These are phyloP conservation scores for Lepidium campestre DNA, from an alignment of 441 rosid species.

Conservation along the genomic window DNA sequence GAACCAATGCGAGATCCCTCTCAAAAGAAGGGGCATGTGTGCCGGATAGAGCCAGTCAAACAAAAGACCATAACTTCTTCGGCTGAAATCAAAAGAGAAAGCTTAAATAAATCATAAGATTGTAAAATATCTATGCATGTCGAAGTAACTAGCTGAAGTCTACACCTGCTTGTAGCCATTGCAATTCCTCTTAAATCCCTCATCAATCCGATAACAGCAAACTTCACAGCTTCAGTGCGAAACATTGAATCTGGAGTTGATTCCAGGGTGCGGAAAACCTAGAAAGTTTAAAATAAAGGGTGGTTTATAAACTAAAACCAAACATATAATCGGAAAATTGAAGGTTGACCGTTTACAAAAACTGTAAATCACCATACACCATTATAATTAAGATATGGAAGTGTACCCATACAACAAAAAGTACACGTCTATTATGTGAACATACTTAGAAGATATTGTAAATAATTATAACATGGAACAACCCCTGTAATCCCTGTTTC, in stretches of 20 bases:
- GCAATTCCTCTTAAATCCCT: constrained; percentile 97
- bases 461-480: neutral
- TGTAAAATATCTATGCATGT: constrained; percentile 3
- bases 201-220: constrained; percentile 91
- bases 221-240: constrained; percentile 88
- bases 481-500: neutral
- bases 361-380: constrained; percentile 5
- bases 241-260: constrained; percentile 87
- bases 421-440: neutral
- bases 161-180: constrained; percentile 93
- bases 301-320: constrained; percentile 1
- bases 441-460: neutral
- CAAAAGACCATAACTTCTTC: constrained; percentile 85
- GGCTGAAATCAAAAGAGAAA: constrained; percentile 48
- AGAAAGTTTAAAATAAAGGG: constrained; percentile 19
- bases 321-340: neutral
- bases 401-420: neutral
- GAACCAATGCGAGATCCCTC: constrained; percentile 87
- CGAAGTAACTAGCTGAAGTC: constrained; percentile 15
- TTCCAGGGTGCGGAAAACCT: constrained; percentile 83
- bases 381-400: neutral
- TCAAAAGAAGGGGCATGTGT: constrained; percentile 92
- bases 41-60: constrained; percentile 99
- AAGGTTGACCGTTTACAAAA: neutral
- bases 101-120: neutral